phyloP scores from a whole-genome alignment of 2,329 filamentous ascomycete genomes.

The Balansia obtecta region DNA sequence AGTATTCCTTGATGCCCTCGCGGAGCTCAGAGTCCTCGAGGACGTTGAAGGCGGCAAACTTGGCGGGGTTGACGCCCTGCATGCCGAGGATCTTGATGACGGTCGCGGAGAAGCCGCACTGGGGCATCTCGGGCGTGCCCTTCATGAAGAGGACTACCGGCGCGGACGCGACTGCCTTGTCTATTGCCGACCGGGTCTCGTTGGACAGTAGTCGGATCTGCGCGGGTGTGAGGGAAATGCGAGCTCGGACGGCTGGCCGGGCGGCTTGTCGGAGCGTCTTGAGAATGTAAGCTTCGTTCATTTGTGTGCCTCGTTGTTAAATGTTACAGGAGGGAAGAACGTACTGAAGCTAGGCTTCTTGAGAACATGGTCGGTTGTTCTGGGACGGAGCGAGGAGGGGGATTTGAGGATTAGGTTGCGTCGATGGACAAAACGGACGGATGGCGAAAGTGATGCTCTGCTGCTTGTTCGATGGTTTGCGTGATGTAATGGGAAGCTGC shows the following conservation, averaged over 20 bases:
- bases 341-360: conserved; percentile 14
- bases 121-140: conserved; percentile 87
- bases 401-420: too few relatives aligned
- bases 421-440: background rate
- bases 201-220: conserved; percentile 63
- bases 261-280: conserved; percentile 27
- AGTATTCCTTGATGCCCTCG: conserved; percentile 94
- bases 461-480: background rate
- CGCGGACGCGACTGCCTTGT: conserved; percentile 75
- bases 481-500: conserved; percentile 1
- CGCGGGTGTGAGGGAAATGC: conserved; percentile 17
- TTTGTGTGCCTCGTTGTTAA: background rate
- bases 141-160: conserved; percentile 99
- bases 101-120: conserved; percentile 93
- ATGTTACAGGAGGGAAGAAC: too few relatives aligned
- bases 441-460: background rate
- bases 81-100: conserved; percentile 89
- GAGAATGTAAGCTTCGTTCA: background rate
- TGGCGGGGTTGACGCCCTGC: conserved; percentile 87
- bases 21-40: conserved; percentile 82
- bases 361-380: conserved; percentile 12
- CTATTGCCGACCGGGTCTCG: conserved; percentile 70
- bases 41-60: conserved; percentile 98
- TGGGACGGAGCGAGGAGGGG: too few relatives aligned
- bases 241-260: conserved; percentile 17